Base-by-base conservation (phyloP, 2,329 filamentous ascomycete genomes). In the Cladophialophora psammophila region DNA sequence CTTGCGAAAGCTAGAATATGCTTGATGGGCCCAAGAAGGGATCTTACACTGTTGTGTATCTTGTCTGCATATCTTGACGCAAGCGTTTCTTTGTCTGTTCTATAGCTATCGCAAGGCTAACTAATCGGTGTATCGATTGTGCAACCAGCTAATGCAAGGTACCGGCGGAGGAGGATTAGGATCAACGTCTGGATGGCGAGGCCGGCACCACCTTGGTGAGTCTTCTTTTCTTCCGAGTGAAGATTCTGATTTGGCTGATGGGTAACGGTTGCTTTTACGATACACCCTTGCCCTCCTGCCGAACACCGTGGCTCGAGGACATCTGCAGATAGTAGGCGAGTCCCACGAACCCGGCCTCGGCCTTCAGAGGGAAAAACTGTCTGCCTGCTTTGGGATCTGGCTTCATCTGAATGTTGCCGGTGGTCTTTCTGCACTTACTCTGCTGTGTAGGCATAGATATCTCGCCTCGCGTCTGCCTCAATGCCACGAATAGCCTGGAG, bases 21-120 rank as follows among this genome's bases (percentile, higher is more conserved):
- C 42, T 45, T 45, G 32, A 20, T 26, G 32, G 42, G 10, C 45
- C 35, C n/a, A 18, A 36, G n/a, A 45, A 34, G 20, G 32, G 38
- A 40, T 15, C 10, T 45, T 12, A 50, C 34, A 32, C 40, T 36
- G 42, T 52, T 52, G 57, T 61, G 63, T 57, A 38, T 26, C 32
- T 53, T 20, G 34, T 15, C 38, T 66, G 64, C 68, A 65, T 58
- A 31, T 48, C 61, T 63, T 69, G 65, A 65, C 62, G 63, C 59
- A 40, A 54, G 58, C 32, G 32, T 66, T 70, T 70, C 68, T 70
- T 70, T 70, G 68, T 70, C 64, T 68, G 66, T 68, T 70, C 65
- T 52, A 40, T 55, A 36, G 32, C 38, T n/a, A 63, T 60, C 38
- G 66, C 66, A 67, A 68, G 63, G 68, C 63, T 65, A 42, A 48